A percentile compares a stretch with the other conserved stretches of the same genome.
Conservation (phyloP, 2,329 filamentous ascomycete genomes). For the Hortaea sp. region DNA sequence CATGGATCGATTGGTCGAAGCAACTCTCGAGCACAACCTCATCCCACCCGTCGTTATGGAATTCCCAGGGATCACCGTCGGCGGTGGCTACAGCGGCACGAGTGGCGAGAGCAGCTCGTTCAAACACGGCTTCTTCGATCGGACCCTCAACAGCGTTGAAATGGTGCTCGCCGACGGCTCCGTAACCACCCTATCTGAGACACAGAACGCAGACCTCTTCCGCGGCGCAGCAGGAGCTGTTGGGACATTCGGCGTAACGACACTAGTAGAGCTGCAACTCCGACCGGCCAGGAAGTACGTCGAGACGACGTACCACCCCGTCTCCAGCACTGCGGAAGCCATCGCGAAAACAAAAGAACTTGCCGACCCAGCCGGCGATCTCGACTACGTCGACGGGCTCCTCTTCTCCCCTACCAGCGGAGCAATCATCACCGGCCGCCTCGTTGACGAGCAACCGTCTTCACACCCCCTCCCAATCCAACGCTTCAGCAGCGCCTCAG, state of each 20-base stretch:
- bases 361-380: conserved; percentile 30
- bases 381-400: conserved; percentile 43
- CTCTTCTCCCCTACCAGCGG: conserved; percentile 35
- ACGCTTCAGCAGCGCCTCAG: conserved; percentile 33
- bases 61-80: conserved; percentile 62
- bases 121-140: conserved; percentile 49
- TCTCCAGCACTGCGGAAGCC: conserved; percentile 32
- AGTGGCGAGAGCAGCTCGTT: conserved; percentile 58
- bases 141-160: conserved; percentile 51
- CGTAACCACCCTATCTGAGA: conserved; percentile 44
- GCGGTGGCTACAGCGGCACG: conserved; percentile 46
- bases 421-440: conserved; percentile 35
- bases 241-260: conserved; percentile 58
- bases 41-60: conserved; percentile 61
- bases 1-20: conserved; percentile 54
- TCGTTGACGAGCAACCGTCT: conserved; percentile 24
- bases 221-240: conserved; percentile 55
- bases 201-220: conserved; percentile 50
- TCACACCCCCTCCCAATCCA: conserved; percentile 9
- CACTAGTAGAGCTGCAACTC: conserved; percentile 42
- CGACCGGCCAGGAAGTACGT: conserved; percentile 38
- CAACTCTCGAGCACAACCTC: conserved; percentile 45
- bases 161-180: conserved; percentile 55
- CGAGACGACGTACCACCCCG: conserved; percentile 39
- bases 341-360: conserved; percentile 30